A percentile compares a stretch with the other conserved stretches of the same genome.
Conservation (phyloP, 1,284 basidiomycete species). For the Abortiporus biennis region DNA sequence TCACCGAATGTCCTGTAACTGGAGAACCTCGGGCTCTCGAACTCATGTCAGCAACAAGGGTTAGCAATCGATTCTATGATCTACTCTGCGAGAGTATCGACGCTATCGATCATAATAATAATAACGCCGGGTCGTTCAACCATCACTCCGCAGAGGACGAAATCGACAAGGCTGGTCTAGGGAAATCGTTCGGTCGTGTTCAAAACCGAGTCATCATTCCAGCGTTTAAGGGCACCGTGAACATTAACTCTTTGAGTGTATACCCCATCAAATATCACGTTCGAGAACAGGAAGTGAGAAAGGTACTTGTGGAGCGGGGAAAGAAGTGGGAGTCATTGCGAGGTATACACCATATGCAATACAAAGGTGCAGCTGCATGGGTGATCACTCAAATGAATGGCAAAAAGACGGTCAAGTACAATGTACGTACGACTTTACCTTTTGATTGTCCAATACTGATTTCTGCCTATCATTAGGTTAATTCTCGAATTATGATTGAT, state of each 20-base stretch:
- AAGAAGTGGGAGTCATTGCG: conserved; percentile 44
- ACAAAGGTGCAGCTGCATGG: conserved; percentile 39
- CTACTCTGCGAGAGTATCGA: conserved; percentile 43
- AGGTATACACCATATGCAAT: conserved; percentile 50
- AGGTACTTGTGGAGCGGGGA: conserved; percentile 37
- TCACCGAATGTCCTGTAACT: conserved; percentile 42
- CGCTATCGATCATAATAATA: conserved; percentile 30
- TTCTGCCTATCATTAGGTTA: conserved; percentile 13
- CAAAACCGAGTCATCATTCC: conserved; percentile 32
- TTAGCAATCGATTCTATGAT: conserved; percentile 26
- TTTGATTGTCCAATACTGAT: neutral
- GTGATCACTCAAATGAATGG: neutral
- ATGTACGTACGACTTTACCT: conserved; percentile 26
- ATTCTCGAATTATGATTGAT: conserved; percentile 48
- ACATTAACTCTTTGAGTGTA: conserved; percentile 41
- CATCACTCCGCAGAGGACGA: conserved; percentile 11
- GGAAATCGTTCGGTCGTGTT: conserved; percentile 30
- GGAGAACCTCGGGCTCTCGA: conserved; percentile 42
- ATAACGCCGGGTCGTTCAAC: neutral
- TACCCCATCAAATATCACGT: conserved; percentile 47
- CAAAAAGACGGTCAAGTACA: conserved; percentile 34
- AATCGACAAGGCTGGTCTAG: conserved; percentile 9
- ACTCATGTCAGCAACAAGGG: conserved; percentile 29
- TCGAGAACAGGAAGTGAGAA: conserved; percentile 29
- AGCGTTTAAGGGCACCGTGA: conserved; percentile 39